Base-by-base conservation (phyloP, 768 basidiomycete genomes). In the Psilocybe cubensis region DNA sequence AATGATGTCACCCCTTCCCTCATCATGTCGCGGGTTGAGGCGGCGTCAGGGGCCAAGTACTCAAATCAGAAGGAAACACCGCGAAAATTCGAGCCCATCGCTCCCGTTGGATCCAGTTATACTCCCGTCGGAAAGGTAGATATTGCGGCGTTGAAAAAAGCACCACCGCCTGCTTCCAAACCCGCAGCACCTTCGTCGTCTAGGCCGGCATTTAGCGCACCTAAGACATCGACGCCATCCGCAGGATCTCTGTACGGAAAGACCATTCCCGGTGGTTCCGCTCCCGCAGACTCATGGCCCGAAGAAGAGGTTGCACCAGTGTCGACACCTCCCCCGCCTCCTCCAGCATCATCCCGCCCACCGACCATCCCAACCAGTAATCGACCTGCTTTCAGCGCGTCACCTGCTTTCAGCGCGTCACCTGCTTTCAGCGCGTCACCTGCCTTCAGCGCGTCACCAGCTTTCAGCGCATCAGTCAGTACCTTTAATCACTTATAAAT, bases 1-100 rank as follows among this genome's bases (percentile, higher is more conserved):
- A 81, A 80, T 48, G 96, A 98, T 74, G 91, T 98, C 20, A 73
- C 84, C 0, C 90, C 95, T 0, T 76, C 79, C 0, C 70, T 90
- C 49, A 92, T 98, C 72, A 92, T 92, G 86, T 85, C 86, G 56
- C 85, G 91, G 42, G 85, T 96, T n/a, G 88, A 89, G 76, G 87
- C 89, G 17, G 89, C 93, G 9, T 94, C 92, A 11, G 94, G 94
- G n/a, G 85, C 93, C 0, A 92, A 85, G 65, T 98, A 98, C 72
- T 89, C 91, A 3, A 79, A 85, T 1, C 94, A 95, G 65, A 87
- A 88, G 47, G 92, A 95, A 65, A 72, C 78, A n/a, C 70, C 89
- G 0, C 85, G 89, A 56, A 87, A 82, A 65, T 79, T 79, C 52
- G 89, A 93, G 61, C 89, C 91, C 4, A 94, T 96, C 62, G 83